phyloP scores from a whole-genome alignment of 208 protist genomes.

The Leishmania arabica region DNA sequence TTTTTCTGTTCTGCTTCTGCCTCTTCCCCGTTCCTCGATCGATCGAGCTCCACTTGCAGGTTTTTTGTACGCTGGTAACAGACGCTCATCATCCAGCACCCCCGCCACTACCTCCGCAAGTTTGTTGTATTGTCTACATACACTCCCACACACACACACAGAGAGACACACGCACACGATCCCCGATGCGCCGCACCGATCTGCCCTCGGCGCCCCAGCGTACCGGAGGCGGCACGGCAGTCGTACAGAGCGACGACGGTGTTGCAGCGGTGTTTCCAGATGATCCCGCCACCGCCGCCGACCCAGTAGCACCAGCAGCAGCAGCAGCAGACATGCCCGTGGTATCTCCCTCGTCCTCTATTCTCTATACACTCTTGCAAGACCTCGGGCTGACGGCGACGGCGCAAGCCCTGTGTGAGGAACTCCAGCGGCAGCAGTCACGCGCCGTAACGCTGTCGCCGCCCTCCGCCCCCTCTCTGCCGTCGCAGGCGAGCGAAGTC shows the following conservation, averaged over 20 bases:
- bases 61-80: not conserved
- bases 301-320: not conserved
- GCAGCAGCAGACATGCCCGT: not conserved
- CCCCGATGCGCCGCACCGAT: conserved; percentile 3
- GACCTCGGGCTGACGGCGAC: conserved; percentile 58
- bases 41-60: not conserved
- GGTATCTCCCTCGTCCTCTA: conserved; percentile 15
- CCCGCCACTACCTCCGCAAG: no score
- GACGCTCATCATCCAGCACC: not conserved
- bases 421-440: conserved; percentile 34
- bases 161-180: not conserved
- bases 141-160: not conserved
- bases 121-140: not conserved
- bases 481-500: conserved; percentile 7
- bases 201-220: not conserved
- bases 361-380: conserved; percentile 48
- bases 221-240: not conserved
- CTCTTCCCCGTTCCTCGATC: not conserved
- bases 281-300: not conserved
- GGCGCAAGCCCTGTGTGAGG: conserved; percentile 44
- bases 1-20: not conserved
- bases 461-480: conserved; percentile 6
- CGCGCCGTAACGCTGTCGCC: not conserved
- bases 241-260: not conserved
- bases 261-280: not conserved